Evolutionary conservation across 1,284 basidiomycete species (phyloP).

Genomic region (Pisolithus thermaeus): DNA sequence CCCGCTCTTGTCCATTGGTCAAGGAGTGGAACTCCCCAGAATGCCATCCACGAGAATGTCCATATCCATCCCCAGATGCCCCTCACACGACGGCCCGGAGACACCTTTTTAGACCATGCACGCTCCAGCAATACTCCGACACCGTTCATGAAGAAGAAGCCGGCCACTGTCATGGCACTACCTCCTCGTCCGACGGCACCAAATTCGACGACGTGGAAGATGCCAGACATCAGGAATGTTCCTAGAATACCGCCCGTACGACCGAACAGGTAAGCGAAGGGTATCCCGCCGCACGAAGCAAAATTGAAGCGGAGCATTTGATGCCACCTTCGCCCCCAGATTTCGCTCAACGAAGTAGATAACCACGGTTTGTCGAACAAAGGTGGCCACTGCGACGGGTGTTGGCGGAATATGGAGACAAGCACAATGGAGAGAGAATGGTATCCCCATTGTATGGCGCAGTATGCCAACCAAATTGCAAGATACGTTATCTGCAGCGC

Average conservation of each 20-base stretch:
- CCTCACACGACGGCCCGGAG: slow-evolving; percentile 26
- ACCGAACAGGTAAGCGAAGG: slow-evolving; percentile 33
- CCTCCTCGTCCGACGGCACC: slow-evolving; percentile 50
- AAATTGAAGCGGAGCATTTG: slow-evolving; percentile 31
- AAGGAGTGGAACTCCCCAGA: slow-evolving; percentile 39
- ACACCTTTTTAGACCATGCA: slow-evolving; percentile 33
- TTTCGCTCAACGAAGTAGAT: slow-evolving; percentile 28
- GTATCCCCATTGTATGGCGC: slow-evolving; percentile 38
- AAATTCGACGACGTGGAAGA: slow-evolving; percentile 46
- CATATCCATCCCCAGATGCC: slow-evolving; percentile 43
- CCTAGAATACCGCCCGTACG: slow-evolving; percentile 42
- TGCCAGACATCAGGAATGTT: slow-evolving; percentile 46
- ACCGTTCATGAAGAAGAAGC: slow-evolving; percentile 50
- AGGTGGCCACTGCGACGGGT: slow-evolving; percentile 29
- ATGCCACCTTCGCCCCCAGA: slow-evolving; percentile 40
- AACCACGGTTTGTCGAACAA: slow-evolving; percentile 30
- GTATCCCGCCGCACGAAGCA: slow-evolving; percentile 22
- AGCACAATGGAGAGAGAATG: slow-evolving; percentile 35
- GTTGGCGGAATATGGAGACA: slow-evolving; percentile 28
- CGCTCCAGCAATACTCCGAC: slow-evolving; percentile 43
- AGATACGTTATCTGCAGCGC: slow-evolving; percentile 37
- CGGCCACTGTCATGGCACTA: slow-evolving; percentile 36
- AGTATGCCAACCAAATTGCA: slow-evolving; percentile 40
- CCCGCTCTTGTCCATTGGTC: slow-evolving; percentile 45
- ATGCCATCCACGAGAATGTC: slow-evolving; percentile 39